Evolutionary conservation across 2,329 filamentous ascomycete genomes (phyloP).

Genomic region (Trichoderma koningii): DNA sequence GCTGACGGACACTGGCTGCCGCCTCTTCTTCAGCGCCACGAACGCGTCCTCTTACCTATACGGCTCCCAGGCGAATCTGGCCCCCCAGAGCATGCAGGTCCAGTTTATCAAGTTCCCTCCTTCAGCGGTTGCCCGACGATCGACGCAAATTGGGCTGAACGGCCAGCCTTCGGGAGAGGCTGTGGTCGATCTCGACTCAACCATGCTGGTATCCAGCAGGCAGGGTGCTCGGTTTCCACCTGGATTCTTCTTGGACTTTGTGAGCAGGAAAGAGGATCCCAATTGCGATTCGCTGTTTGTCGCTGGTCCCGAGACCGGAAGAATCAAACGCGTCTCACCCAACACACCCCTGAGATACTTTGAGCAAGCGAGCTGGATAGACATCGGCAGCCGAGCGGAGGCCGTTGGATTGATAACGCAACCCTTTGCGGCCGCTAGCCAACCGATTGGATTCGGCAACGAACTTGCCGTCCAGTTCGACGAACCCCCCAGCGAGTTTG

Average conservation of each 20-base stretch:
- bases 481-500: constrained; percentile 76
- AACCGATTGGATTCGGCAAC: constrained; percentile 83
- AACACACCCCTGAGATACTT: constrained; percentile 63
- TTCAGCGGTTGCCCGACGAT: constrained; percentile 37
- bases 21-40: constrained; percentile 89
- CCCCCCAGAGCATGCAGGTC: constrained; percentile 95
- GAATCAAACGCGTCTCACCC: constrained; percentile 65
- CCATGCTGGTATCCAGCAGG: constrained; percentile 51
- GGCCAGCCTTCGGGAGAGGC: constrained; percentile 41
- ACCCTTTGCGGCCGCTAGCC: constrained; percentile 67
- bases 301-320: constrained; percentile 82
- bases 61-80: constrained; percentile 60
- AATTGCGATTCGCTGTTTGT: constrained; percentile 74
- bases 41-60: constrained; percentile 70
- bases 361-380: constrained; percentile 80
- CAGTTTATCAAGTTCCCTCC: constrained; percentile 95
- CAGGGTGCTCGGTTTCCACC: constrained; percentile 70
- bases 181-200: constrained; percentile 51
- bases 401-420: constrained; percentile 76
- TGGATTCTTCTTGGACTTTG: constrained; percentile 88
- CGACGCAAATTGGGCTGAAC: constrained; percentile 33
- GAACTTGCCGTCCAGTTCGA: constrained; percentile 97
- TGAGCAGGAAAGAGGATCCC: constrained; percentile 63
- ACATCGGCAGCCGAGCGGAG: constrained; percentile 71
- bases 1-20: constrained; percentile 84